These are phyloP conservation scores for Alternaria novae-zelandiae DNA, from an alignment of 2,329 filamentous ascomycete species.

Conservation along the genomic window DNA sequence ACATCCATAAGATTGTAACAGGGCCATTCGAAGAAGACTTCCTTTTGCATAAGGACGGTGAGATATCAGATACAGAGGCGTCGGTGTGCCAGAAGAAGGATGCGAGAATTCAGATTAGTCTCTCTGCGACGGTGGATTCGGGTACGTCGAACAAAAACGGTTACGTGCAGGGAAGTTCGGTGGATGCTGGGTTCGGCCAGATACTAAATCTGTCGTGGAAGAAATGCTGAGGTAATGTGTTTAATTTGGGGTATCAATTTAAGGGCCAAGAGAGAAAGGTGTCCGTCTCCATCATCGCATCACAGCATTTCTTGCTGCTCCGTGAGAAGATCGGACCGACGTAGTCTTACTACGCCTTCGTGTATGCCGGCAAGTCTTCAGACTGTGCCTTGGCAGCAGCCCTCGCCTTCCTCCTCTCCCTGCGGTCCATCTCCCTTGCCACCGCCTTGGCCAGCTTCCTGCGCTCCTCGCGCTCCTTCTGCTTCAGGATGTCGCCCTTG, in stretches of 20 bases:
- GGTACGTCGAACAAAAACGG: slow-evolving; percentile 13
- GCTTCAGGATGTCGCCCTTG: slow-evolving; percentile 31
- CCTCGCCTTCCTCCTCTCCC: slow-evolving; percentile 33
- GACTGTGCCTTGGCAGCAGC: slow-evolving; percentile 25
- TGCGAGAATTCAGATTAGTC: slow-evolving; percentile 30
- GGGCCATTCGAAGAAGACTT: slow-evolving; percentile 33
- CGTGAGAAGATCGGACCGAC: background rate
- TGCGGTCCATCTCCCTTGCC: slow-evolving; percentile 35
- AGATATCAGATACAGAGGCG: slow-evolving; percentile 26
- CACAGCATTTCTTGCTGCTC: background rate
- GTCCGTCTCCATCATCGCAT: background rate
- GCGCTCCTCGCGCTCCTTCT: slow-evolving; percentile 40
- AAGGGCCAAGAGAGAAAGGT: slow-evolving; percentile 10
- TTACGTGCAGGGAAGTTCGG: slow-evolving; percentile 21
- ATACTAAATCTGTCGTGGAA: slow-evolving; percentile 32
- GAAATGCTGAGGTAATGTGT: slow-evolving; percentile 19
- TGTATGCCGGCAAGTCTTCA: slow-evolving; percentile 32
- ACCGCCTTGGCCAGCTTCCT: slow-evolving; percentile 41
- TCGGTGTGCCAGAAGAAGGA: slow-evolving; percentile 31
- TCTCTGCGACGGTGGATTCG: slow-evolving; percentile 27
- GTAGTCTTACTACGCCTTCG: slow-evolving; percentile 20
- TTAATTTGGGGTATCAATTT: slow-evolving; percentile 7
- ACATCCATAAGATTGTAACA: slow-evolving; percentile 29
- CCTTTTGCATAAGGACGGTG: slow-evolving; percentile 33
- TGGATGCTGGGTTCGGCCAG: slow-evolving; percentile 26